Conservation (phyloP, 345 rosid genomes). For the Sisymbrium altissimum region DNA sequence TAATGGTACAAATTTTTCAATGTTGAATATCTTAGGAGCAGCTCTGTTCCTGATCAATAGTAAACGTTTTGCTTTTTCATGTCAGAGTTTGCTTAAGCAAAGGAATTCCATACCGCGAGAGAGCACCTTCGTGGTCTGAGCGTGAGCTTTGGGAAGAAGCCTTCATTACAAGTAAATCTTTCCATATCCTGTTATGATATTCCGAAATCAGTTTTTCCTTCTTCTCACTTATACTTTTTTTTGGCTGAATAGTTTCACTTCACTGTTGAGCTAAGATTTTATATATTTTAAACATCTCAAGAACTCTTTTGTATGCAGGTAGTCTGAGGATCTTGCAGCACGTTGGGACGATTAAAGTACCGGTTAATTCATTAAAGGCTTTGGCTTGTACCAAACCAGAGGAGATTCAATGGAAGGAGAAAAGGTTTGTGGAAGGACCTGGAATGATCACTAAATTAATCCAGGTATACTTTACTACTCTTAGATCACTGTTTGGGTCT, state of each 20-base stretch:
- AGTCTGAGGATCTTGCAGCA: slow-evolving; percentile 78
- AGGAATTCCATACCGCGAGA: slow-evolving; percentile 60
- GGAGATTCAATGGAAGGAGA: slow-evolving; percentile 63
- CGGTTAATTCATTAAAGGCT: slow-evolving; percentile 40
- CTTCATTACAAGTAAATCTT: slow-evolving; percentile 58
- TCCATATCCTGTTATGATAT: not conserved
- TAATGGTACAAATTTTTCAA: not conserved
- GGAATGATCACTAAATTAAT: slow-evolving; percentile 59
- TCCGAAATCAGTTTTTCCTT: slow-evolving; percentile 5
- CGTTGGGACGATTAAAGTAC: slow-evolving; percentile 55
- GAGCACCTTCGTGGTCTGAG: slow-evolving; percentile 64
- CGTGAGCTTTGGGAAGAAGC: slow-evolving; percentile 68
- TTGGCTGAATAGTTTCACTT: not conserved
- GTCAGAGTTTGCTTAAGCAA: slow-evolving; percentile 52
- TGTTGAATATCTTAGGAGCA: not conserved
- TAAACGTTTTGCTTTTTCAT: not conserved
- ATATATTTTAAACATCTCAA: not conserved
- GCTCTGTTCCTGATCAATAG: slow-evolving; percentile 2
- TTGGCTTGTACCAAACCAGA: slow-evolving; percentile 38
- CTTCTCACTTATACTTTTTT: not conserved
- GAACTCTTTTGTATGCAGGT: slow-evolving; percentile 36
- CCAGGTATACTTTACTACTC: slow-evolving; percentile 40
- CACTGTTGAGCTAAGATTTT: not conserved
- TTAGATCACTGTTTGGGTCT: not conserved
- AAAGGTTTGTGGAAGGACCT: slow-evolving; percentile 47